A percentile compares a stretch with the other conserved stretches of the same genome.
These are phyloP conservation scores for Choanephora cucurbitarum DNA, from an alignment of 371 early-diverging fungal species.

Conservation along the genomic window DNA sequence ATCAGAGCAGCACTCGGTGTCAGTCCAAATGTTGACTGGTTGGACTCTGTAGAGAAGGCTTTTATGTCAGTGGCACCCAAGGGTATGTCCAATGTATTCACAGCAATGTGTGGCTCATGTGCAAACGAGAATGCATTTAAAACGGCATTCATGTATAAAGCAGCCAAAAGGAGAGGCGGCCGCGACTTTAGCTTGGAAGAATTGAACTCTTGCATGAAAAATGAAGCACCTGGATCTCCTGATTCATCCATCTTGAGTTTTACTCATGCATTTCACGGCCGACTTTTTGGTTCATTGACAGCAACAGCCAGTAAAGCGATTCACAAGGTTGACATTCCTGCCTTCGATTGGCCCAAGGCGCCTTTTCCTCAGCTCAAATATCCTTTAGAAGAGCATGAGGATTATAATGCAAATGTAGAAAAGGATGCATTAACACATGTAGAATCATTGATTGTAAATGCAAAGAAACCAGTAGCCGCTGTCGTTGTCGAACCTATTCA, in stretches of 20 bases:
- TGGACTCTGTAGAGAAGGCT: conserved; percentile 59
- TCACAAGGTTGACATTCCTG: conserved; percentile 76
- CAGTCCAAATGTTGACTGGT: conserved; percentile 68
- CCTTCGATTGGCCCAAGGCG: conserved; percentile 69
- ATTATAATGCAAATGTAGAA: conserved; percentile 61
- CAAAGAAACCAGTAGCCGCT: conserved; percentile 66
- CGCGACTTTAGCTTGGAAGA: conserved; percentile 51
- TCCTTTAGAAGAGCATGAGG: conserved; percentile 57
- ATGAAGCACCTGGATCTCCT: conserved; percentile 71
- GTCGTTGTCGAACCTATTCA: conserved; percentile 83
- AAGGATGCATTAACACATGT: conserved; percentile 52
- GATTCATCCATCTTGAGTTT: conserved; percentile 71
- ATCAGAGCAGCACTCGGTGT: conserved; percentile 70
- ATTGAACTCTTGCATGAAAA: conserved; percentile 64
- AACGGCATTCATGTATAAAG: conserved; percentile 77
- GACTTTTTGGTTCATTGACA: conserved; percentile 73
- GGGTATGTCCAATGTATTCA: conserved; percentile 75
- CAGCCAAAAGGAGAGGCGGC: conserved; percentile 58
- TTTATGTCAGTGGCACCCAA: conserved; percentile 72
- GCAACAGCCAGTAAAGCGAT: conserved; percentile 73
- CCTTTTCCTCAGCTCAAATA: conserved; percentile 67
- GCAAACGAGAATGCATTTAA: conserved; percentile 81
- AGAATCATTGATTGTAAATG: conserved; percentile 52
- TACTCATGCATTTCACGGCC: conserved; percentile 69
- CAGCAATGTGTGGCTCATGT: conserved; percentile 77